These are phyloP conservation scores for Eurotiales sp. DNA, from an alignment of 2,329 filamentous ascomycete genomes.

Conservation along the genomic window DNA sequence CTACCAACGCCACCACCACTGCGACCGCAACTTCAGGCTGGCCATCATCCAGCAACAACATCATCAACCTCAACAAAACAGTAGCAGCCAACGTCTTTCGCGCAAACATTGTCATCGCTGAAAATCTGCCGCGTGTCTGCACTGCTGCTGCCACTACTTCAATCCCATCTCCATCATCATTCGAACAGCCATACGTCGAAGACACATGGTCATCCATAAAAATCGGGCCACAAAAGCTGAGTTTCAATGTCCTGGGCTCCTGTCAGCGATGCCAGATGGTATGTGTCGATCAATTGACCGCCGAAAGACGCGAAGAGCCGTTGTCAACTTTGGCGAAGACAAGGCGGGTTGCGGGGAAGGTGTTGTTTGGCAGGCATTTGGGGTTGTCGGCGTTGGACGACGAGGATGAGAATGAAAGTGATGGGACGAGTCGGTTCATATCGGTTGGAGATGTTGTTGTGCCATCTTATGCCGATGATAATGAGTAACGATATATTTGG, in stretches of 20 bases:
- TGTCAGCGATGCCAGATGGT: slow-evolving; percentile 96
- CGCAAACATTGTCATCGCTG: slow-evolving; percentile 76
- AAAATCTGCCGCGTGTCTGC: slow-evolving; percentile 35
- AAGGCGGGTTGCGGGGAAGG: slow-evolving; percentile 74
- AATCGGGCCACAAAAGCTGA: slow-evolving; percentile 51
- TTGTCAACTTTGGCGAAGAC: slow-evolving; percentile 87
- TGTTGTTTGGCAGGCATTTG: slow-evolving; percentile 82
- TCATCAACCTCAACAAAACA: slow-evolving; percentile 46
- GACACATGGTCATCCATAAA: slow-evolving; percentile 69
- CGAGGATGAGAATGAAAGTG: slow-evolving; percentile 14
- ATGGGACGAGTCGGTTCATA: slow-evolving; percentile 22
- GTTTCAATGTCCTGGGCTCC: slow-evolving; percentile 65
- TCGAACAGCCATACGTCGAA: slow-evolving; percentile 67
- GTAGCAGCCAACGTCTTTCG: slow-evolving; percentile 75
- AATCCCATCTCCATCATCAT: not conserved
- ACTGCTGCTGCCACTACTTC: not conserved
- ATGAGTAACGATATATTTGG: too few relatives aligned
- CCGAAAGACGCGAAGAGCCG: slow-evolving; percentile 73
- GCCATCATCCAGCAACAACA: slow-evolving; percentile 44
- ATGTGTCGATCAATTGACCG: slow-evolving; percentile 83
- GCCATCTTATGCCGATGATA: slow-evolving; percentile 24
- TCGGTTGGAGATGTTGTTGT: slow-evolving; percentile 40
- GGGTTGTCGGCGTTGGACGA: slow-evolving; percentile 29
- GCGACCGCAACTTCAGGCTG: too few relatives aligned
- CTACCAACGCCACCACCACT: too few relatives aligned